Percentiles rank a stretch among this genome's conserved stretches.
These are phyloP conservation scores for Mycena leptocephala DNA, from an alignment of 768 basidiomycete species.

Conservation along the genomic window DNA sequence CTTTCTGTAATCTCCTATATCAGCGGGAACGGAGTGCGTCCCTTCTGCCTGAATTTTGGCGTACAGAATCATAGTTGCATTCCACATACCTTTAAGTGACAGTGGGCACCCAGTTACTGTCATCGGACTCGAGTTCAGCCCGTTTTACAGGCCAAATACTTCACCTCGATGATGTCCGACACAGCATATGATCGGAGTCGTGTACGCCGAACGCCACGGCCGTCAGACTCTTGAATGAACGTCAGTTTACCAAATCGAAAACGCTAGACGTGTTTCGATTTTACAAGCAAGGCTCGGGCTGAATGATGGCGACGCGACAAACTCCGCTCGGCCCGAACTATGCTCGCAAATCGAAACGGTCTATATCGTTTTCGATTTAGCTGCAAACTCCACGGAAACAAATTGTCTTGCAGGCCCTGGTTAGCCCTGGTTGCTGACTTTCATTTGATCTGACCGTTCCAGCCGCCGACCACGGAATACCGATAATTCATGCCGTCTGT, in stretches of 20 bases:
- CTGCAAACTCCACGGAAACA: no score
- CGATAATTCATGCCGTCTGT: constrained; percentile 9
- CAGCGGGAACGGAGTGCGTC: background rate
- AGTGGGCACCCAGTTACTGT: background rate
- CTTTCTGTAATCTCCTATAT: background rate
- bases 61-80: background rate
- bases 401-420: no score
- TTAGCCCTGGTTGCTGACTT: background rate
- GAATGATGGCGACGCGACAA: no score
- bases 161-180: background rate
- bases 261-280: background rate
- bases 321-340: no score
- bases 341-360: no score
- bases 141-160: background rate
- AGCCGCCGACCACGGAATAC: constrained; percentile 1
- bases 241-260: background rate
- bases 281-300: no score
- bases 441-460: no score
- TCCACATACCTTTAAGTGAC: constrained; percentile 1
- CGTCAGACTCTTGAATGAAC: background rate
- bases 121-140: background rate
- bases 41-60: background rate
- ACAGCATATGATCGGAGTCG: background rate
- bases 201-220: background rate
- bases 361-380: no score